These are phyloP conservation scores for Platismatia glauca DNA, from an alignment of 495 filamentous ascomycete species.

Conservation along the genomic window DNA sequence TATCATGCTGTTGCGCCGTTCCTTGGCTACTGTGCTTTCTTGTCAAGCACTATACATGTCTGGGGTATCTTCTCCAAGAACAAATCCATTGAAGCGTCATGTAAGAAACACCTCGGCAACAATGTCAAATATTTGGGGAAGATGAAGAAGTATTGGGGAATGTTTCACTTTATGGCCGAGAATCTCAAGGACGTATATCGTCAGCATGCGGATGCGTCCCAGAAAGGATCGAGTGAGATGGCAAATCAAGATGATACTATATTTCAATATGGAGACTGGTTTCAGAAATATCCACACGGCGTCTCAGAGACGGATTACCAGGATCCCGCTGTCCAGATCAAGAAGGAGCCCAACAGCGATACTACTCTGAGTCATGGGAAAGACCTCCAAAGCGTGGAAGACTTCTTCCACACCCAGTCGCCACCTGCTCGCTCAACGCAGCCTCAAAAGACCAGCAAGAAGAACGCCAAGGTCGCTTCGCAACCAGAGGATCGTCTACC, in stretches of 20 bases:
- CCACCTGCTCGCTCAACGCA: constrained; percentile 47
- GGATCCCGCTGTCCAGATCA: constrained; percentile 57
- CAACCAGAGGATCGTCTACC: constrained; percentile 20
- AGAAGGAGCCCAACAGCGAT: constrained; percentile 67
- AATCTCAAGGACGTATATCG: constrained; percentile 86
- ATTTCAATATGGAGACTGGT: constrained; percentile 98
- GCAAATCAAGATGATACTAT: constrained; percentile 53
- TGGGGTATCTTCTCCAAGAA: constrained; percentile 85
- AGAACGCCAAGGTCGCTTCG: constrained; percentile 24
- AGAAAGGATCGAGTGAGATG: constrained; percentile 28
- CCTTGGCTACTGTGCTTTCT: constrained; percentile 87
- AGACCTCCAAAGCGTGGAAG: constrained; percentile 86
- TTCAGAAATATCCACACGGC: constrained; percentile 87
- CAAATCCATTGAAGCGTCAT: constrained; percentile 58
- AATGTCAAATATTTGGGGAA: constrained; percentile 86
- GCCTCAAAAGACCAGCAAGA: constrained; percentile 35
- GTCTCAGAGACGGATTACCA: constrained; percentile 77
- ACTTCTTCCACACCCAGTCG: constrained; percentile 82
- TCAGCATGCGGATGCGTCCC: constrained; percentile 70
- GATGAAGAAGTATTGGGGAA: constrained; percentile 96
- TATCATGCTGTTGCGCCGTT: constrained; percentile 84
- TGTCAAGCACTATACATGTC: constrained; percentile 86
- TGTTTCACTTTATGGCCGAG: constrained; percentile 94
- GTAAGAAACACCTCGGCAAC: constrained; percentile 77
- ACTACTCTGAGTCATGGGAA: constrained; percentile 76